Base-by-base conservation (phyloP, 805 yeast genomes). In the Saturnispora mendoncae region DNA sequence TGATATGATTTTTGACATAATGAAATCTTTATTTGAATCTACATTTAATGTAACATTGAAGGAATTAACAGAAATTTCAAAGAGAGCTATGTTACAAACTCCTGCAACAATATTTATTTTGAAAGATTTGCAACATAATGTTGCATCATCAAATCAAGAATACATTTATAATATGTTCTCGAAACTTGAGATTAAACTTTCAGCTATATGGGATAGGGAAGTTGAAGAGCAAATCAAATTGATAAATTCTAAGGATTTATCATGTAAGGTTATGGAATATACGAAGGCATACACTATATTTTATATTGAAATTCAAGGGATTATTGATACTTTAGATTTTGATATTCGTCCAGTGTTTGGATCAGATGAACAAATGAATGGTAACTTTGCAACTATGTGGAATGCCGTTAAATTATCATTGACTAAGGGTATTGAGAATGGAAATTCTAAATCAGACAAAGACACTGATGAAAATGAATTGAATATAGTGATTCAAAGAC, bases 61-160 rank as follows among this genome's bases (percentile, higher is more conserved):
- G 20, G 26, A 46, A 9, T 60, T 76, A 2, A 52, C 57, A 46
- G 43, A 50, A 37, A 38, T 58, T 29, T 42, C 72, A 49, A 54
- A 69, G 58, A 49, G 55, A 13, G 63, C 66, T 29, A 61, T 62
- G 29, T 53, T 69, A 9, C 65, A 67, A 25, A 57, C 64, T 13
- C 75, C 79, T 1, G 59, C 65, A 3, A 49, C 74, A 1, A 46
- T 71, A 35, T 50, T 67, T 2, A 55, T 66, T 29, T 49, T 76
- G 8, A 79, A 76, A 44, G 50, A 59, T 20, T 57, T 62, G n/a
- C 50, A 59, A 5, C 51, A 50, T 19, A 53, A 51, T 9, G 53
- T 67, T 15, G 69, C 69, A 8, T 61, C 72, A 7, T 65, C 80
- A 1, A 73, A 75, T 54, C 87, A 80, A 53, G 95, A 84, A 47